A percentile compares a stretch with the other conserved stretches of the same genome.
These are phyloP conservation scores for Cordia subcordata DNA, from an alignment of 257 asterid genomes.

Conservation along the genomic window DNA sequence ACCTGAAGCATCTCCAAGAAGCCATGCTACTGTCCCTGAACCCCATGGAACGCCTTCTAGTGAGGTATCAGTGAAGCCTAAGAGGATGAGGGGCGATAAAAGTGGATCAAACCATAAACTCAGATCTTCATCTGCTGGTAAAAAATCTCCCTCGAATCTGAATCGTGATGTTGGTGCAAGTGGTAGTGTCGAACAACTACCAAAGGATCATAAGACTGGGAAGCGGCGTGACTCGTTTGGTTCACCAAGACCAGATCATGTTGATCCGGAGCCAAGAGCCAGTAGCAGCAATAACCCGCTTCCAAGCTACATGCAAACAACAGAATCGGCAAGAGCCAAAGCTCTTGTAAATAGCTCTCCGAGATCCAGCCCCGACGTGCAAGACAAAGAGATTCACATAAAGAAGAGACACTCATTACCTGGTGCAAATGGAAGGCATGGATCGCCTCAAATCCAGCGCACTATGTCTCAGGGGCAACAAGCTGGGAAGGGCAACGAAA, in stretches of 20 bases:
- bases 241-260: constrained; percentile 47
- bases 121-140: constrained; percentile 43
- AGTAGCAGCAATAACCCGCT: constrained; percentile 62
- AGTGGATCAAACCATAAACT: constrained; percentile 42
- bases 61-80: constrained; percentile 56
- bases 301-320: constrained; percentile 98
- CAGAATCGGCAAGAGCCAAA: constrained; percentile 96
- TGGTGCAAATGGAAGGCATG: constrained; percentile 70
- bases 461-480: constrained; percentile 73
- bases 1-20: constrained; percentile 73
- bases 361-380: constrained; percentile 88
- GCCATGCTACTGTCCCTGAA: constrained; percentile 54
- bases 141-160: constrained; percentile 35
- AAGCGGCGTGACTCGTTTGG: constrained; percentile 69
- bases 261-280: constrained; percentile 82
- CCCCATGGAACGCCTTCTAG: constrained; percentile 79
- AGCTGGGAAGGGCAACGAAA: constrained; percentile 56
- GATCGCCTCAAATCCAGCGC: constrained; percentile 75
- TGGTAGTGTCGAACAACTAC: constrained; percentile 51
- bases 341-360: constrained; percentile 72
- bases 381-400: constrained; percentile 55
- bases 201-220: constrained; percentile 51
- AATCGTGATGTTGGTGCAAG: constrained; percentile 47
- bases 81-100: constrained; percentile 50
- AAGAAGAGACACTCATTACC: constrained; percentile 88